phyloP scores from a whole-genome alignment of 129 eudicot species.

The Tagetes erecta region DNA sequence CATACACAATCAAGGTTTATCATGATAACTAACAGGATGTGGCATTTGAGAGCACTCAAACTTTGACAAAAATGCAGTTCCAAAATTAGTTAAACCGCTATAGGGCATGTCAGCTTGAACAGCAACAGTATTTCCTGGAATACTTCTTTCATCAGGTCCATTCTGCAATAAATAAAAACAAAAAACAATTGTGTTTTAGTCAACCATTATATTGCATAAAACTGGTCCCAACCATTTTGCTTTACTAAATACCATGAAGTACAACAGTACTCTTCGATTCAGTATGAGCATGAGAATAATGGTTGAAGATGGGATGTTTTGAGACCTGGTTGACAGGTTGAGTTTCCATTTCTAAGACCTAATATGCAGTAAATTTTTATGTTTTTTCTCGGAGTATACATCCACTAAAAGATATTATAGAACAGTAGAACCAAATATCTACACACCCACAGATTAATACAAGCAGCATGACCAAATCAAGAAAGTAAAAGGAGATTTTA shows the following conservation, averaged over 20 bases:
- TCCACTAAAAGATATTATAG: not conserved
- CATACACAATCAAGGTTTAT: not conserved
- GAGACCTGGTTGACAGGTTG: not conserved
- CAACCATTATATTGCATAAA: not conserved
- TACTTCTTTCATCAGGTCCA: constrained; percentile 98
- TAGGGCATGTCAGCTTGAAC: constrained; percentile 99
- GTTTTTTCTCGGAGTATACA: not conserved
- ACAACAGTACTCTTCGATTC: not conserved
- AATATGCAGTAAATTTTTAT: constrained; percentile 1
- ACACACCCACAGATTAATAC: constrained; percentile 5
- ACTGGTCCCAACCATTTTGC: not conserved
- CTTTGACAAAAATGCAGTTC: constrained; percentile 90
- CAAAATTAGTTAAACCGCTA: constrained; percentile 84
- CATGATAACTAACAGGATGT: constrained; percentile 76
- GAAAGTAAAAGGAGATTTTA: constrained; percentile 9
- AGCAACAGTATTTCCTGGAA: constrained; percentile 94
- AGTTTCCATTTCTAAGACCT: not conserved
- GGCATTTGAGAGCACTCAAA: constrained; percentile 99
- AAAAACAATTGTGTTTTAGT: not conserved
- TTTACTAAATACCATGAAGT: not conserved
- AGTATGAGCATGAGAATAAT: not conserved
- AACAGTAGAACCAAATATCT: constrained; percentile 12
- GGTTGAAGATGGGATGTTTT: constrained; percentile 1
- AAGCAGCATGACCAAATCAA: not conserved
- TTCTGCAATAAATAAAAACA: constrained; percentile 41